Evolutionary conservation across 2,329 filamentous ascomycete genomes (phyloP).

Genomic region (Mollisia scopiformis): DNA sequence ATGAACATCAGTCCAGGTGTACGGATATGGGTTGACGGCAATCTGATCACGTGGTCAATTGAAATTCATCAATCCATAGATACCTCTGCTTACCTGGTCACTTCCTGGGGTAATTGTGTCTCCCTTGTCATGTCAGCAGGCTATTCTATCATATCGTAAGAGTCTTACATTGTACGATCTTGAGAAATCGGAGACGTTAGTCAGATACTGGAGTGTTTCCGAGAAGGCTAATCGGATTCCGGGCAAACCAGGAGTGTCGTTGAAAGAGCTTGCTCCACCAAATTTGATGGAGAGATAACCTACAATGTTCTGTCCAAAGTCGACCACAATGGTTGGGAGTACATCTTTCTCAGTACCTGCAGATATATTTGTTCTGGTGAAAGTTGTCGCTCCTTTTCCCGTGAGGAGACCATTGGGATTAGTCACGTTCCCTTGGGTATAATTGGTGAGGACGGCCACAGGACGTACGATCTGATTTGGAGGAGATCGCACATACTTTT

Average conservation of each 20-base stretch:
- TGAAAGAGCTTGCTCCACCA: constrained; percentile 33
- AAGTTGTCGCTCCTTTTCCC: constrained; percentile 36
- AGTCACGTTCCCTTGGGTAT: constrained; percentile 42
- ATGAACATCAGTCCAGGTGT: constrained; percentile 48
- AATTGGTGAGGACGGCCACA: constrained; percentile 34
- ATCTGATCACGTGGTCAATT: constrained; percentile 37
- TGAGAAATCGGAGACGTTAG: constrained; percentile 50
- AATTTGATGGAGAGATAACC: constrained; percentile 49
- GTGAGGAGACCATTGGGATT: constrained; percentile 41
- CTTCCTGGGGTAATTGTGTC: constrained; percentile 48
- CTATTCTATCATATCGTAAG: neutral
- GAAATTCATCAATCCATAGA: neutral
- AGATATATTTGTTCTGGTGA: constrained; percentile 27
- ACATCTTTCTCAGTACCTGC: constrained; percentile 14
- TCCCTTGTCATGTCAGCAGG: constrained; percentile 27
- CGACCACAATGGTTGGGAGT: constrained; percentile 46
- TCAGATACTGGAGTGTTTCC: constrained; percentile 49
- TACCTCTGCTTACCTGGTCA: constrained; percentile 45
- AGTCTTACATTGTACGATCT: constrained; percentile 47
- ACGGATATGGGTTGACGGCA: constrained; percentile 45
- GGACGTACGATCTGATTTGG: constrained; percentile 38
- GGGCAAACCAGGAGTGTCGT: constrained; percentile 38
- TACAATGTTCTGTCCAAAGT: constrained; percentile 52
- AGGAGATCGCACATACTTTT: constrained; percentile 44
- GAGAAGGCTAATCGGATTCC: constrained; percentile 53